A percentile compares a stretch with the other conserved stretches of the same genome.
Conservation (phyloP, 164 flowering plant species). For the Cinnamomum chago region DNA sequence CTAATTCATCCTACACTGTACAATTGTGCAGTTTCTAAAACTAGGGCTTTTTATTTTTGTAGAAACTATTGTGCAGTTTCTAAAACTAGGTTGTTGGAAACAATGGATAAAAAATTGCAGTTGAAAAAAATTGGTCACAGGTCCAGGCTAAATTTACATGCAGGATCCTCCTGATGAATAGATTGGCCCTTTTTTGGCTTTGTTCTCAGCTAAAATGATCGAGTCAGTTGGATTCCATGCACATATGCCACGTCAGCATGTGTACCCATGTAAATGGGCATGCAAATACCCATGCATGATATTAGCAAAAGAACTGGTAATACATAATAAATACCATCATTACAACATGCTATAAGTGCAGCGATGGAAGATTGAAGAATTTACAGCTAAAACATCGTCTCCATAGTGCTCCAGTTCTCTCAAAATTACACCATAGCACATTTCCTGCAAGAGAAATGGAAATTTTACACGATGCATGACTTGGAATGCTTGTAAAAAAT, state of each 20-base stretch:
- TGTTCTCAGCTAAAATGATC: not conserved
- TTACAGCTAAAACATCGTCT: conserved; percentile 56
- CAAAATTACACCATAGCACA: conserved; percentile 60
- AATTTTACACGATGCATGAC: not conserved
- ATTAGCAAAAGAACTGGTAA: not conserved
- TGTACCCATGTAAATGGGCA: not conserved
- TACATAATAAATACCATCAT: not conserved
- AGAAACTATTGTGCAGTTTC: not conserved
- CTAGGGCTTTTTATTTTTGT: not conserved
- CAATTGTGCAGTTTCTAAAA: not conserved
- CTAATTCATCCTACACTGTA: not conserved
- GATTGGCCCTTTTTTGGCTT: not conserved
- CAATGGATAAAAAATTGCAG: too few relatives aligned
- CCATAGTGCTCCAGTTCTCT: conserved; percentile 69
- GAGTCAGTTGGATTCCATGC: not conserved
- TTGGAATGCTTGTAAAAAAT: conserved; percentile 2
- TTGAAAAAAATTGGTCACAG: not conserved
- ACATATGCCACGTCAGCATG: not conserved
- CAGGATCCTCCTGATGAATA: not conserved
- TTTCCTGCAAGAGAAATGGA: conserved; percentile 47
- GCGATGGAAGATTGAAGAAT: not conserved
- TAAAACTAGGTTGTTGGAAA: not conserved
- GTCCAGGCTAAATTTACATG: not conserved
- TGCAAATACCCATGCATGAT: not conserved
- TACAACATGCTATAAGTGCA: not conserved